These are phyloP conservation scores for Rhytidiadelphus loreus DNA, from an alignment of 225 moss, liverwort and hornwort species.

Conservation along the genomic window DNA sequence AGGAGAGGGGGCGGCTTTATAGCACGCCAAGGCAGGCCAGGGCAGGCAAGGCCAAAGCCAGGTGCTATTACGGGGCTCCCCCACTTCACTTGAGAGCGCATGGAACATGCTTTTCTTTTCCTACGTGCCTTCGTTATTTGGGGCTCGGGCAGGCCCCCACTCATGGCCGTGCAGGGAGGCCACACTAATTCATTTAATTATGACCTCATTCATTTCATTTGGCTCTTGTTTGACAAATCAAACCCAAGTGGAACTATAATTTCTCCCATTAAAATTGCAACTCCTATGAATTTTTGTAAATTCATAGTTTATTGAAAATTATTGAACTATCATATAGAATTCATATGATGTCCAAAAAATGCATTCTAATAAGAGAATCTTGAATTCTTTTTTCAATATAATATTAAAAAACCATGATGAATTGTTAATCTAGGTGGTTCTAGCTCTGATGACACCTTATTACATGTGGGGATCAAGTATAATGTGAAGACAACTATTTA, in stretches of 20 bases:
- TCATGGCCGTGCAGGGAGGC: not conserved
- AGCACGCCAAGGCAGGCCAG: not conserved
- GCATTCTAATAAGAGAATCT: too few relatives aligned
- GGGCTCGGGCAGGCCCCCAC: not conserved
- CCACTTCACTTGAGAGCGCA: not conserved
- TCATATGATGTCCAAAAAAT: too few relatives aligned
- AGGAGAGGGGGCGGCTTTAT: not conserved
- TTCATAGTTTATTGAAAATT: too few relatives aligned
- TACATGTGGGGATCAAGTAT: not conserved
- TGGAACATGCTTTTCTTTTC: not conserved
- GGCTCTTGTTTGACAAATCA: too few relatives aligned
- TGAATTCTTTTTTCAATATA: not conserved
- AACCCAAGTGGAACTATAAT: too few relatives aligned
- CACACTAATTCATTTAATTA: not conserved
- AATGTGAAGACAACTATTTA: not conserved
- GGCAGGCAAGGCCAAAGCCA: not conserved
- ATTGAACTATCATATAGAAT: too few relatives aligned
- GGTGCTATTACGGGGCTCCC: not conserved
- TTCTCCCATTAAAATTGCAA: too few relatives aligned
- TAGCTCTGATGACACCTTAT: not conserved
- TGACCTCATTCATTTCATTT: not conserved
- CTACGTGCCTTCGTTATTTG: not conserved
- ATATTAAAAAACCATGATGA: fast-evolving
- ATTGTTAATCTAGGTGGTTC: fast-evolving
- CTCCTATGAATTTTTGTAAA: too few relatives aligned